phyloP scores from a whole-genome alignment of 305 asterid species.

The Fraxinus velutina region DNA sequence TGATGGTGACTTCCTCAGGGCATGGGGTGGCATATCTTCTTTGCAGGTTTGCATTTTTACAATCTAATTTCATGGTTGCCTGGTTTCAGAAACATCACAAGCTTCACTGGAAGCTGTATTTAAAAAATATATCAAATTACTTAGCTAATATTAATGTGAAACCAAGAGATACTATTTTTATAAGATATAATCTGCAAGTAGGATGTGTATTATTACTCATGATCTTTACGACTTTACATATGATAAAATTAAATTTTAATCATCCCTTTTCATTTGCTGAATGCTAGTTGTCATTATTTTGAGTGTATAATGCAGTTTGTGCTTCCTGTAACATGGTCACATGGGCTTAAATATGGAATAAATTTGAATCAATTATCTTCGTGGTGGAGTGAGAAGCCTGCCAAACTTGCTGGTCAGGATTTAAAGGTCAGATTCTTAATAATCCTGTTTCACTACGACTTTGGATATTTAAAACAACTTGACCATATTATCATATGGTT shows the following conservation, averaged over 20 bases:
- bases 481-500: not conserved
- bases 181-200: not conserved
- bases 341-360: conserved; percentile 65
- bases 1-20: conserved; percentile 81
- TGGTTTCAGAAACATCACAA: not conserved
- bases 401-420: conserved; percentile 76
- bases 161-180: not conserved
- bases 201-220: not conserved
- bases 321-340: conserved; percentile 88
- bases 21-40: conserved; percentile 98
- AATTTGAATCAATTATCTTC: conserved; percentile 65
- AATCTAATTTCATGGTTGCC: not conserved
- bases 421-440: conserved; percentile 42
- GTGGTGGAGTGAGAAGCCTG: conserved; percentile 98
- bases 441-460: not conserved
- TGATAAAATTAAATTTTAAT: not conserved
- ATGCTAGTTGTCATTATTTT: conserved; percentile 3
- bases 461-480: not conserved
- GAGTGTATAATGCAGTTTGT: conserved; percentile 56
- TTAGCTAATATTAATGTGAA: not conserved
- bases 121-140: not conserved
- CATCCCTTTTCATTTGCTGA: conserved; percentile 4
- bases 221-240: not conserved
- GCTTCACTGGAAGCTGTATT: not conserved
- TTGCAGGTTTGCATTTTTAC: conserved; percentile 57